These are phyloP conservation scores for Heterobasidion occidentale DNA, from an alignment of 1,284 basidiomycete genomes.

Conservation along the genomic window DNA sequence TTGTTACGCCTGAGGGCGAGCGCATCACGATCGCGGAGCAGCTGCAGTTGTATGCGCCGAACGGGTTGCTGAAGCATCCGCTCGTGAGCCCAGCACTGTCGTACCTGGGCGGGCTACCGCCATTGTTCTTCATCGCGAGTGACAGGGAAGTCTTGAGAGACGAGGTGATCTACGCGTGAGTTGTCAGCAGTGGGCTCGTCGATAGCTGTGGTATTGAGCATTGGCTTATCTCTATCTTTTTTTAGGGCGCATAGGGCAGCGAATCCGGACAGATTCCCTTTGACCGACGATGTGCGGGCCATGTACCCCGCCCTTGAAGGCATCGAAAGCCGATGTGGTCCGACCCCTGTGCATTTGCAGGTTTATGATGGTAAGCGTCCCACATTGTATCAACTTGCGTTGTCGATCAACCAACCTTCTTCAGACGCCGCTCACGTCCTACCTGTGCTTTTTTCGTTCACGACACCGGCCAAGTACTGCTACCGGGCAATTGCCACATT, in stretches of 20 bases:
- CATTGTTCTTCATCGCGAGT: constrained; percentile 79
- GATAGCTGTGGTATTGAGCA: not conserved
- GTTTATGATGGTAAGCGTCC: constrained; percentile 59
- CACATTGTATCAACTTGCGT: too few species aligned
- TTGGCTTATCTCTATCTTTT: not conserved
- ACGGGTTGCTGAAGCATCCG: constrained; percentile 79
- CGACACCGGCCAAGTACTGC: constrained; percentile 75
- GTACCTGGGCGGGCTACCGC: constrained; percentile 88
- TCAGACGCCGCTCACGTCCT: constrained; percentile 69
- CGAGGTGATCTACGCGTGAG: constrained; percentile 84
- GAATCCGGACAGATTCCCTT: constrained; percentile 67
- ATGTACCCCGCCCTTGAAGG: constrained; percentile 62
- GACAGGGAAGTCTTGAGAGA: constrained; percentile 91
- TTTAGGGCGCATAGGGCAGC: constrained; percentile 88
- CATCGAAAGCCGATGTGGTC: constrained; percentile 54
- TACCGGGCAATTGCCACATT: constrained; percentile 67
- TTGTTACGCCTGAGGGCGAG: constrained; percentile 41
- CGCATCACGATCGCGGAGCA: constrained; percentile 55
- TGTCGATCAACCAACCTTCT: too few species aligned
- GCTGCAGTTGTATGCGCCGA: constrained; percentile 86
- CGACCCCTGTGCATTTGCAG: constrained; percentile 91
- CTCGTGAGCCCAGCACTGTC: constrained; percentile 79
- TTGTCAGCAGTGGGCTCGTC: constrained; percentile 10
- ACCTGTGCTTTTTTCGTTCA: constrained; percentile 77
- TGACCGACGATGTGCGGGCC: constrained; percentile 49